These are phyloP conservation scores for Smittium culicis DNA, from an alignment of 371 early-diverging fungal species.

Conservation along the genomic window DNA sequence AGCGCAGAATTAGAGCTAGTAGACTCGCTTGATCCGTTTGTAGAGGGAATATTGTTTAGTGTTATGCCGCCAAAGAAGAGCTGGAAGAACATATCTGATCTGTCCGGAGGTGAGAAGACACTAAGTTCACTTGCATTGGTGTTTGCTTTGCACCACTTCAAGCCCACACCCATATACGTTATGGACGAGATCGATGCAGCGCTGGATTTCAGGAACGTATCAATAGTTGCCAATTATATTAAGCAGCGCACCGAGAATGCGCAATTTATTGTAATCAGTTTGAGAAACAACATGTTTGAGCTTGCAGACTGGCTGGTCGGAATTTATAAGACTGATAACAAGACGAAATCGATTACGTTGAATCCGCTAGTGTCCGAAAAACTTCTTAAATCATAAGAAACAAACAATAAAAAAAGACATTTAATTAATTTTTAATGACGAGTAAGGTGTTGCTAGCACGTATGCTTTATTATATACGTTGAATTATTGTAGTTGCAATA, in stretches of 20 bases:
- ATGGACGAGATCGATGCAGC: slow-evolving; percentile 99
- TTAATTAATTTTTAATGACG: too few species aligned
- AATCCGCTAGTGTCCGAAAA: slow-evolving; percentile 38
- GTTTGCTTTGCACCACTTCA: slow-evolving; percentile 98
- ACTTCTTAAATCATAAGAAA: slow-evolving; percentile 12
- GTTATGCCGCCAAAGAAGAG: slow-evolving; percentile 99
- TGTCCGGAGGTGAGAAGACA: slow-evolving; percentile 99
- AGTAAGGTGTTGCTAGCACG: too few species aligned
- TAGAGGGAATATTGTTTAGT: slow-evolving; percentile 96
- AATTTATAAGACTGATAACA: slow-evolving; percentile 94
- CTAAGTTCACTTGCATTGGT: slow-evolving; percentile 96
- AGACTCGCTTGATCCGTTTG: slow-evolving; percentile 98
- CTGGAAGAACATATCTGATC: slow-evolving; percentile 98
- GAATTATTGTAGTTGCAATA: too few species aligned
- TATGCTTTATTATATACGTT: too few species aligned
- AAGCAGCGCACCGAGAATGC: slow-evolving; percentile 95
- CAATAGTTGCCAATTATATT: slow-evolving; percentile 98
- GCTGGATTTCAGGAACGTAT: slow-evolving; percentile 98
- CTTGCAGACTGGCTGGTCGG: slow-evolving; percentile 95
- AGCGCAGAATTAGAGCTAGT: slow-evolving; percentile 99
- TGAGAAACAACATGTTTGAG: slow-evolving; percentile 99
- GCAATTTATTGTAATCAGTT: slow-evolving; percentile 98
- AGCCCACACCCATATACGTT: slow-evolving; percentile 98
- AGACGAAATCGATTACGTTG: slow-evolving; percentile 72
- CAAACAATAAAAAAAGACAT: neutral